These are phyloP conservation scores for Fraxinus cuspidata DNA, from an alignment of 257 asterid species.

Conservation along the genomic window DNA sequence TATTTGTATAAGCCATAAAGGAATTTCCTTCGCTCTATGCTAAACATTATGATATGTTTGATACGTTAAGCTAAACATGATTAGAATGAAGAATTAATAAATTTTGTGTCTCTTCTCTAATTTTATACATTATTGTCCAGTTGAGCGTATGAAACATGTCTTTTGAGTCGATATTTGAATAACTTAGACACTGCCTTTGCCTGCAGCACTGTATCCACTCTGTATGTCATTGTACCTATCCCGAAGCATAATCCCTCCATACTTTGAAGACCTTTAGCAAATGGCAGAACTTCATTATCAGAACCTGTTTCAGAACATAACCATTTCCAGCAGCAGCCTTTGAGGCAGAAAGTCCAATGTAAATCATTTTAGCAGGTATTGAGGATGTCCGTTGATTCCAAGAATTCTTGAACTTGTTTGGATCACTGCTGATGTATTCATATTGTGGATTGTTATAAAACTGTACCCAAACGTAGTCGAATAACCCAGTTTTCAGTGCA, in stretches of 20 bases:
- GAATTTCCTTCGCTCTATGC: neutral
- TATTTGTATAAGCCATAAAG: neutral
- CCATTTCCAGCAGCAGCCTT: slow-evolving; percentile 24
- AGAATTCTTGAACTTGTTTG: slow-evolving; percentile 21
- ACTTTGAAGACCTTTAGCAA: slow-evolving; percentile 24
- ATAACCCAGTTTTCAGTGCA: slow-evolving; percentile 16
- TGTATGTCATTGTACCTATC: slow-evolving; percentile 24
- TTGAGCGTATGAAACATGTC: neutral
- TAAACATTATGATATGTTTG: neutral
- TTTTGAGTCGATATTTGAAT: no score
- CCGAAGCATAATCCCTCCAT: slow-evolving; percentile 34
- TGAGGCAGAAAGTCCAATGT: slow-evolving; percentile 25
- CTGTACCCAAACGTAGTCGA: slow-evolving; percentile 37
- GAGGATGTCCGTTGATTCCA: slow-evolving; percentile 28
- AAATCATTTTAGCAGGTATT: neutral
- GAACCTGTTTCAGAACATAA: slow-evolving; percentile 21
- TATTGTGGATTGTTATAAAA: slow-evolving; percentile 26
- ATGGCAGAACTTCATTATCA: slow-evolving; percentile 17
- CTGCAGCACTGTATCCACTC: slow-evolving; percentile 23
- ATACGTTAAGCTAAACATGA: neutral
- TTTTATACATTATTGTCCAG: neutral
- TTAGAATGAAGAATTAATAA: neutral
- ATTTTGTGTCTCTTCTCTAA: neutral
- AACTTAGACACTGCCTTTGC: slow-evolving; percentile 20
- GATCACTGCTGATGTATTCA: slow-evolving; percentile 1